Conservation (phyloP, 352 stramenopile genomes). For the Globisporangium camurandrum region DNA sequence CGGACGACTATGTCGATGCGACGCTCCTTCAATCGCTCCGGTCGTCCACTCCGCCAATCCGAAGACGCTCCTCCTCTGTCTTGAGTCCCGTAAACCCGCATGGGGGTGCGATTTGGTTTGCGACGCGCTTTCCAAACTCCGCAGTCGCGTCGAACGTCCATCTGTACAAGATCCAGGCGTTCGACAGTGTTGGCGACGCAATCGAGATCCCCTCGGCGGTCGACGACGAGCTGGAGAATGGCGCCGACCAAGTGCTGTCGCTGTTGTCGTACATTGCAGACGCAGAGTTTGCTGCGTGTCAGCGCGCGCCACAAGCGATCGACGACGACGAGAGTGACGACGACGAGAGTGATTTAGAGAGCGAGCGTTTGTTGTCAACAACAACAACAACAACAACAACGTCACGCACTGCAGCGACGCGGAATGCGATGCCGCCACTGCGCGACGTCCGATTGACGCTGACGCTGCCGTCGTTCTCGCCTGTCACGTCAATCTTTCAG, state of each 20-base stretch:
- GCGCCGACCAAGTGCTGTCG: constrained; percentile 70
- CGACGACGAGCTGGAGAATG: constrained; percentile 28
- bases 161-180: constrained; percentile 73
- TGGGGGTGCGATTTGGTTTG: constrained; percentile 73
- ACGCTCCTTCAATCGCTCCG: constrained; percentile 31
- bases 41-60: not conserved
- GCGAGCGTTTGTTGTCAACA: not conserved
- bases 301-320: constrained; percentile 37
- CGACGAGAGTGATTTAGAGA: constrained; percentile 5
- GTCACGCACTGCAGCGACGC: constrained; percentile 42
- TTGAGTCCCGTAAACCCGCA: constrained; percentile 18
- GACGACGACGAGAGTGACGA: constrained; percentile 45
- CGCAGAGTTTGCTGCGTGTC: constrained; percentile 69
- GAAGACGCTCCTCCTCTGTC: constrained; percentile 1
- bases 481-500: constrained; percentile 23
- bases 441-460: constrained; percentile 62
- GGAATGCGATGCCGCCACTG: constrained; percentile 61
- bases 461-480: constrained; percentile 59
- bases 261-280: constrained; percentile 81
- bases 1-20: constrained; percentile 55
- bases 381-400: constrained; percentile 10
- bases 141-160: constrained; percentile 70
- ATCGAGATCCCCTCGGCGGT: constrained; percentile 56
- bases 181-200: constrained; percentile 31
- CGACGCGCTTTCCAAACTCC: constrained; percentile 70